These are phyloP conservation scores for Cantharellus anzutake DNA, from an alignment of 768 basidiomycete species.

Conservation along the genomic window DNA sequence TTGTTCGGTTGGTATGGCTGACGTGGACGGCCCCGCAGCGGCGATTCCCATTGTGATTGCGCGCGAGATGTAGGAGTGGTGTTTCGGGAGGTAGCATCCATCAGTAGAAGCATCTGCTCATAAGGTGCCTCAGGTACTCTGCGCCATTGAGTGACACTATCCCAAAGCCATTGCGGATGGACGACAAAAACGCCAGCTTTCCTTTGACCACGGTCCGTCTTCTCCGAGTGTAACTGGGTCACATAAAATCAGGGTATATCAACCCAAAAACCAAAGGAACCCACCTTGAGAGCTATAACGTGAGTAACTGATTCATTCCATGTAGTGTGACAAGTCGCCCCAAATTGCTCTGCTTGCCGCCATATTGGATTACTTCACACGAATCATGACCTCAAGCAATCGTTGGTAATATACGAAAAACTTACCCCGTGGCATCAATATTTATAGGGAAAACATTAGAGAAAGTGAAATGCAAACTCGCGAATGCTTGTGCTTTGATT, in stretches of 20 bases:
- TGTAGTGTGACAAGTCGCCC: conserved; percentile 47
- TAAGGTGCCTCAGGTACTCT: conserved; percentile 65
- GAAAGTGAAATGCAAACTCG: conserved; percentile 68
- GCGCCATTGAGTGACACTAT: conserved; percentile 76
- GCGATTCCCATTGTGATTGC: not conserved
- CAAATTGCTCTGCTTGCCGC: conserved; percentile 73
- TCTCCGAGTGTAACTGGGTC: conserved; percentile 65
- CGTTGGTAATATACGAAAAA: not conserved
- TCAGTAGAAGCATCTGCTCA: conserved; percentile 18
- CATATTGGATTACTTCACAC: conserved; percentile 43
- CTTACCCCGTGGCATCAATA: conserved; percentile 46
- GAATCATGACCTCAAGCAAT: not conserved
- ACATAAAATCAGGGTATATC: not conserved
- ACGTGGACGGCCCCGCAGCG: not conserved
- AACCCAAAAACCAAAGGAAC: conserved; percentile 3
- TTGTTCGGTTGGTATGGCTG: not conserved
- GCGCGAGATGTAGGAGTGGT: too few species aligned
- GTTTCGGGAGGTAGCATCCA: not conserved
- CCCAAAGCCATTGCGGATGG: conserved; percentile 76
- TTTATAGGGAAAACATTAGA: conserved; percentile 92
- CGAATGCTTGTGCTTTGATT: conserved; percentile 57
- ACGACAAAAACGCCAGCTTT: conserved; percentile 70
- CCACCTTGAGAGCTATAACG: conserved; percentile 76
- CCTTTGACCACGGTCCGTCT: conserved; percentile 67
- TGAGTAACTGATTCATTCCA: conserved; percentile 64